These are phyloP conservation scores for Symbiotaphrina buchneri DNA, from an alignment of 495 filamentous ascomycete genomes.

Conservation along the genomic window DNA sequence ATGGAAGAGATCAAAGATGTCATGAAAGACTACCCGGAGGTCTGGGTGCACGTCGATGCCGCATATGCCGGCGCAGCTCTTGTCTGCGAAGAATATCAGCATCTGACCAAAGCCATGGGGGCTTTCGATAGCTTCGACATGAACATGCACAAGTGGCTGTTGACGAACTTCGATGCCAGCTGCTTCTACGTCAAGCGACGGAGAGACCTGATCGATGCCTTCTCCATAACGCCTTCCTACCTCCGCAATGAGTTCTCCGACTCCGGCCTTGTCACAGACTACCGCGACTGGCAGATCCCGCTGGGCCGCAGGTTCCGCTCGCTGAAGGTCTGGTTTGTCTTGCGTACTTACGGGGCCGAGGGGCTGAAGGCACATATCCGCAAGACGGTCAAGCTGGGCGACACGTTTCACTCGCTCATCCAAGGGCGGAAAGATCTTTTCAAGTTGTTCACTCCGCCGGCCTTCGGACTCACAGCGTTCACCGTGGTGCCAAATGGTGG, in stretches of 20 bases:
- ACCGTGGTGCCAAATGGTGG: conserved; percentile 23
- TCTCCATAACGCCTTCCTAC: conserved; percentile 69
- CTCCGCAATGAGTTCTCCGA: conserved; percentile 61
- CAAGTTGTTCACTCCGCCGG: conserved; percentile 48
- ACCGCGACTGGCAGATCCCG: conserved; percentile 96
- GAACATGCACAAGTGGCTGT: conserved; percentile 97
- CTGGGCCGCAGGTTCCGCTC: conserved; percentile 80
- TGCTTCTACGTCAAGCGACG: conserved; percentile 60
- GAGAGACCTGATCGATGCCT: conserved; percentile 47
- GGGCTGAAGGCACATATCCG: conserved; percentile 58
- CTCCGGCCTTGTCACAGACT: conserved; percentile 76
- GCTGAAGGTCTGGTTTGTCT: conserved; percentile 93
- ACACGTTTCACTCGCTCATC: conserved; percentile 40
- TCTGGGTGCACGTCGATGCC: conserved; percentile 95
- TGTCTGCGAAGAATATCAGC: conserved; percentile 57
- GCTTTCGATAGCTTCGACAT: conserved; percentile 73
- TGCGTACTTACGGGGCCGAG: conserved; percentile 63
- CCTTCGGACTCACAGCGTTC: conserved; percentile 67
- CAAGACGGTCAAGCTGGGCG: conserved; percentile 39
- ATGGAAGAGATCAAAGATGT: conserved; percentile 47
- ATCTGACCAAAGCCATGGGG: conserved; percentile 36
- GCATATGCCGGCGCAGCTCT: conserved; percentile 82
- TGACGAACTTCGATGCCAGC: conserved; percentile 87
- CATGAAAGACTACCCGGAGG: conserved; percentile 33
- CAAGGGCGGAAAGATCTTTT: conserved; percentile 44